These are phyloP conservation scores for Aristolochia californica DNA, from an alignment of 164 flowering plant genomes.

Conservation along the genomic window DNA sequence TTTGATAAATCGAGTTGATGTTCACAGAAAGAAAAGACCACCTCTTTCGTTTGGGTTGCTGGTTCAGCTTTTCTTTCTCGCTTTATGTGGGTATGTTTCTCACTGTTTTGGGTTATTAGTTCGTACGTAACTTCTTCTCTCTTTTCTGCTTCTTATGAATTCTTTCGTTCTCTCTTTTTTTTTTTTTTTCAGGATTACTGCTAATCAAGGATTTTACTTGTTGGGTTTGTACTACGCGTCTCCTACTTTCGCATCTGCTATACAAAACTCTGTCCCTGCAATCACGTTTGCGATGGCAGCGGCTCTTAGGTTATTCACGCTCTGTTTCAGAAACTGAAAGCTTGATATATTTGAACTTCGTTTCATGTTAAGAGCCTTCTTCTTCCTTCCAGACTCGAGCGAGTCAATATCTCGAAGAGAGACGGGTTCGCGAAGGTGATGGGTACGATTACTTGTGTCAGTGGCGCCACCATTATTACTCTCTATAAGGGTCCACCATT, in stretches of 20 bases:
- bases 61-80: conserved; percentile 63
- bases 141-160: neutral
- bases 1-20: neutral
- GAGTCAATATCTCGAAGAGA: conserved; percentile 35
- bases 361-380: neutral
- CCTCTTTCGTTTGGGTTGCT: conserved; percentile 56
- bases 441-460: conserved; percentile 56
- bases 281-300: conserved; percentile 71
- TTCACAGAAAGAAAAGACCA: conserved; percentile 62
- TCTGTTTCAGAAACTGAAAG: neutral
- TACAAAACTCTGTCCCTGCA: conserved; percentile 80
- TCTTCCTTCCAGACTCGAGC: conserved; percentile 36
- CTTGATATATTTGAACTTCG: neutral
- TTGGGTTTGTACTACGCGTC: conserved; percentile 67
- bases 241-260: conserved; percentile 79
- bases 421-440: conserved; percentile 59
- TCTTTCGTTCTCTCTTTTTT: neutral
- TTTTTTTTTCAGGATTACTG: conserved; percentile 47
- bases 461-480: conserved; percentile 62
- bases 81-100: conserved; percentile 47
- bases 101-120: neutral
- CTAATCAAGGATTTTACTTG: conserved; percentile 74
- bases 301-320: conserved; percentile 31
- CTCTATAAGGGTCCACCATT: conserved; percentile 65
- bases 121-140: neutral